Percentiles rank a stretch among this genome's conserved stretches.
Conservation (phyloP, 2,329 filamentous ascomycete genomes). For the Cladosporium phlei region DNA sequence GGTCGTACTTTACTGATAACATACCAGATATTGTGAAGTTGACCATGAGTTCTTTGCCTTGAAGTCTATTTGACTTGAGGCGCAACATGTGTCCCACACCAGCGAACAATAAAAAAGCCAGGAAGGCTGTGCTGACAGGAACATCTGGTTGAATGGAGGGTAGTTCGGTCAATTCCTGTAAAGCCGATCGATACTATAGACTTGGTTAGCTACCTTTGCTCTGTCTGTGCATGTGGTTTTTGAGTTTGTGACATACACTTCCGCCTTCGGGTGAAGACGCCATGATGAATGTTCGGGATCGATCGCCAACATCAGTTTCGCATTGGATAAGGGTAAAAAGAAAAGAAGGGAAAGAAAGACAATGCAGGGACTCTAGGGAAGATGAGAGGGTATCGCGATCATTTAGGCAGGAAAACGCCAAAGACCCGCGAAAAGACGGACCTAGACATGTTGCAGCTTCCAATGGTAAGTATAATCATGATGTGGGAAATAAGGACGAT, state of each 20-base stretch:
- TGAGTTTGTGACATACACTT: not conserved
- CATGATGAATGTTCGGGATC: not conserved
- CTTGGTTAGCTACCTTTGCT: not conserved
- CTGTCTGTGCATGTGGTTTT: not conserved
- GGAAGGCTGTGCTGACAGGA: slow-evolving; percentile 59
- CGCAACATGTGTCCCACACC: slow-evolving; percentile 57
- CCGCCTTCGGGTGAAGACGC: not conserved
- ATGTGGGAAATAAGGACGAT: no score
- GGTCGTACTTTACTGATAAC: not conserved
- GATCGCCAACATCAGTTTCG: not conserved
- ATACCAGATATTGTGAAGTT: slow-evolving; percentile 49
- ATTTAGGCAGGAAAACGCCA: no score
- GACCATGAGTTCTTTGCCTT: slow-evolving; percentile 55
- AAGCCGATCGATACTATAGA: slow-evolving; percentile 15
- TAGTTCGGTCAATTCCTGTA: slow-evolving; percentile 52
- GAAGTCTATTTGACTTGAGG: slow-evolving; percentile 47
- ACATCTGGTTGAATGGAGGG: slow-evolving; percentile 58
- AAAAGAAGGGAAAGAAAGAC: no score
- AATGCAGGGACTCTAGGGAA: no score
- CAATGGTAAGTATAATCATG: no score
- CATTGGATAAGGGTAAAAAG: not conserved
- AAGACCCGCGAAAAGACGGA: no score
- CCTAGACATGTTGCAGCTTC: no score
- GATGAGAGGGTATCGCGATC: no score
- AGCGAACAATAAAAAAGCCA: slow-evolving; percentile 52